Base-by-base conservation (phyloP, 371 early-diverging fungal genomes). In the Rhizopus sp. region DNA sequence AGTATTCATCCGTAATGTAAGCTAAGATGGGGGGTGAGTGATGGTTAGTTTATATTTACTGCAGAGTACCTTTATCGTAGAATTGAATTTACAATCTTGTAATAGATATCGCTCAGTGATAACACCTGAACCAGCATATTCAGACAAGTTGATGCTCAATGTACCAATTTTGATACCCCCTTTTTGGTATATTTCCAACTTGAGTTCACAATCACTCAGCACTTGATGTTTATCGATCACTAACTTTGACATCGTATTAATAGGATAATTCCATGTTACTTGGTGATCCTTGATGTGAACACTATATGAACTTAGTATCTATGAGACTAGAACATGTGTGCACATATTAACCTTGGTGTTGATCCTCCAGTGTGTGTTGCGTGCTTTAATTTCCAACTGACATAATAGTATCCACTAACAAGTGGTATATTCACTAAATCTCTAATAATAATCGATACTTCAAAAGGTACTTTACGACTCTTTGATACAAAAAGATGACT, bases 341-440 rank as follows among this genome's bases (percentile, higher is more conserved):
- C 45, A 33, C 31, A 38, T 37, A 9, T 47, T 40, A 66, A 82
- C 86, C 78, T 78, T 39, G 55, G 64, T 40, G 82, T 83, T n/a
- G 66, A 49, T 3, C 84, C 83, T 23, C 62, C 63, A 4, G 72
- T 42, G 38, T 69, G 73, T 5, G 73, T 66, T 32, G 81, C 81
- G 55, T 78, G 63, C 55, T 80, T 78, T 34, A 86, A 60, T 51
- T 73, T 81, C 85, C 87, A 87, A 56, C 84, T 87, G 45, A 78
- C 77, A 66, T 73, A 86, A 64, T 84, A 88, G 39, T 76, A 70
- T 17, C 89, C 89, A 50, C 77, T 74, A 23, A 87, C 82, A 40
- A 85, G 79, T 31, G 89, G 89, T 33, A 88, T 75, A 63, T 83
- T 84, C 35, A 74, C 71, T 10, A 88, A 69, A 61, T 88, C 89